Conservation (phyloP, 441 rosid species). For the Adansonia grandidieri region DNA sequence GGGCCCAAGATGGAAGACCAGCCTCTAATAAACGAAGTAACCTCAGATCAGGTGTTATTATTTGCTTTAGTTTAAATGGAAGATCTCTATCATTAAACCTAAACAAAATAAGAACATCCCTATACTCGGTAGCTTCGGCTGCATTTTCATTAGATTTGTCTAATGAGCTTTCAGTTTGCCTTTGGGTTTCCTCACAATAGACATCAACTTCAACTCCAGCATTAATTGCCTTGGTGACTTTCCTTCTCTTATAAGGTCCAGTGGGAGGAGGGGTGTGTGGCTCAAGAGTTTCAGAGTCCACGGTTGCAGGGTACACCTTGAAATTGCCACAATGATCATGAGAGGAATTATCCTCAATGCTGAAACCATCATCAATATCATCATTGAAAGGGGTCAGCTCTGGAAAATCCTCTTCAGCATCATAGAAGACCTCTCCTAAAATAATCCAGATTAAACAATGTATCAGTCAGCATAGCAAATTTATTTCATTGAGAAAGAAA, state of each 20-base stretch:
- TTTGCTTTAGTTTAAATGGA: slow-evolving; percentile 74
- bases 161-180: slow-evolving; percentile 40
- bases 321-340: slow-evolving; percentile 43
- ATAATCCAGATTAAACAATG: slow-evolving; percentile 20
- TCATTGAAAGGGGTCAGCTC: slow-evolving; percentile 33
- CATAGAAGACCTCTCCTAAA: slow-evolving; percentile 81
- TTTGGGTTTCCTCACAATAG: slow-evolving; percentile 62
- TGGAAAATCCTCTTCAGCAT: slow-evolving; percentile 64
- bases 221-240: slow-evolving; percentile 45
- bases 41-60: slow-evolving; percentile 75
- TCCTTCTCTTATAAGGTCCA: slow-evolving; percentile 81
- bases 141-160: slow-evolving; percentile 49
- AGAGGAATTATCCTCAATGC: slow-evolving; percentile 47
- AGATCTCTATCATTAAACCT: slow-evolving; percentile 79
- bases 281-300: slow-evolving; percentile 36
- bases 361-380: slow-evolving; percentile 48
- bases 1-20: slow-evolving; percentile 96
- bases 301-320: slow-evolving; percentile 37
- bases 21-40: slow-evolving; percentile 89
- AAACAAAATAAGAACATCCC: slow-evolving; percentile 72
- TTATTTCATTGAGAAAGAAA: not conserved
- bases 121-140: slow-evolving; percentile 61
- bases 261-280: slow-evolving; percentile 70
- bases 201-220: slow-evolving; percentile 60
- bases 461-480: not conserved